Evolutionary conservation across 176 grass and related monocot species (phyloP).

Genomic region (Bothriochloa decipiens): DNA sequence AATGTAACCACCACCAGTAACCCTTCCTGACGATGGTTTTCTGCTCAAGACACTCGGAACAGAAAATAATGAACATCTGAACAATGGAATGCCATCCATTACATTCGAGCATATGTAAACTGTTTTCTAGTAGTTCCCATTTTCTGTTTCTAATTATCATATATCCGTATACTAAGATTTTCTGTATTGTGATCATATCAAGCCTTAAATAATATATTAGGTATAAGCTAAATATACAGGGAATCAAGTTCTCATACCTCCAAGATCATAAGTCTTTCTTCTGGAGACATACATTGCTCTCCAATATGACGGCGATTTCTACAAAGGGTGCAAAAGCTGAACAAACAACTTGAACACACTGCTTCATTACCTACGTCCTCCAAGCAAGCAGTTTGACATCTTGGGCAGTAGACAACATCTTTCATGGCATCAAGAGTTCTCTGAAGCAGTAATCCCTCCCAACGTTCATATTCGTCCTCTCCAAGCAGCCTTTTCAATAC

Average conservation of each 20-base stretch:
- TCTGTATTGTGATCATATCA: neutral
- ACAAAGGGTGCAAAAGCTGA: slow-evolving; percentile 83
- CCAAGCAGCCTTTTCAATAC: slow-evolving; percentile 70
- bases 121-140: neutral
- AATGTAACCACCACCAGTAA: neutral
- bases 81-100: neutral
- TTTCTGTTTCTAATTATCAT: neutral
- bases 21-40: neutral
- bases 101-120: neutral
- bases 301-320: slow-evolving; percentile 78
- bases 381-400: slow-evolving; percentile 84
- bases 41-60: slow-evolving; percentile 2
- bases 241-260: slow-evolving; percentile 51
- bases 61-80: neutral
- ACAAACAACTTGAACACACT: slow-evolving; percentile 79
- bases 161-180: neutral
- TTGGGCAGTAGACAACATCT: slow-evolving; percentile 79
- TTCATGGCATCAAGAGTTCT: slow-evolving; percentile 75
- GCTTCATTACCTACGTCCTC: slow-evolving; percentile 70
- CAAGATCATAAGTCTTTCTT: slow-evolving; percentile 64
- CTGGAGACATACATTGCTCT: slow-evolving; percentile 58
- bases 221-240: slow-evolving; percentile 18
- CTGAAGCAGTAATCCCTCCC: slow-evolving; percentile 74
- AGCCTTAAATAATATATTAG: neutral
- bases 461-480: slow-evolving; percentile 67